Evolutionary conservation across 768 basidiomycete species (phyloP), one percentile per base, ranked within the genome.

Genomic region (Krasilnikovozyma curviuscula): DNA sequence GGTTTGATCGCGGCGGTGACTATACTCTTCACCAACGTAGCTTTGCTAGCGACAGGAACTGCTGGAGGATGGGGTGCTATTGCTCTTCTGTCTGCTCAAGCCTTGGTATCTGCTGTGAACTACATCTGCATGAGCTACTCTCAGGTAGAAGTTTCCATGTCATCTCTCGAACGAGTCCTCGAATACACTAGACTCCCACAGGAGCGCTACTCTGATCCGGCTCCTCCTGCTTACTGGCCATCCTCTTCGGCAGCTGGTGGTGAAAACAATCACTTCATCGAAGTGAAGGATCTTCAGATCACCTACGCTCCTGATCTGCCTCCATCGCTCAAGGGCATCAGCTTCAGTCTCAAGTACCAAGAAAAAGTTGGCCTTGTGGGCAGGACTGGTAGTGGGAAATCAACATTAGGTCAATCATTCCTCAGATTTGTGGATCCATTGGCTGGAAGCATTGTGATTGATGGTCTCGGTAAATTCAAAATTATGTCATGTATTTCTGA

Each of bases 141-240:
- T n/a, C n/a, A n/a, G n/a, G n/a, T n/a, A n/a, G n/a, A n/a, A n/a
- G 21, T 61, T 59, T 34, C 63, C 62, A 54, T n/a, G n/a, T n/a
- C n/a, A n/a, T n/a, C 83, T 12, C 83, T 91, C 5, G 86, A 95
- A 62, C 81, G 88, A 50, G 72, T 89, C 14, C 76, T 83, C 6
- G 86, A 91, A n/a, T n/a, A n/a, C n/a, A n/a, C n/a, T n/a, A n/a
- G n/a, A n/a, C n/a, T n/a, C n/a, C n/a, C n/a, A n/a, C n/a, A n/a
- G n/a, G n/a, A n/a, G n/a, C n/a, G n/a, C n/a, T n/a, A n/a, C n/a
- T n/a, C n/a, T n/a, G n/a, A n/a, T n/a, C n/a, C n/a, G n/a, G n/a
- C n/a, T n/a, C 79, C 78, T 1, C 88, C 88, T 1, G 88, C 86
- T 0, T 88, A 88, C 58, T 93, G 88, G 88, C 88, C 88, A 0